Conservation (phyloP, 345 rosid genomes). For the Eucalyptus caleyi region DNA sequence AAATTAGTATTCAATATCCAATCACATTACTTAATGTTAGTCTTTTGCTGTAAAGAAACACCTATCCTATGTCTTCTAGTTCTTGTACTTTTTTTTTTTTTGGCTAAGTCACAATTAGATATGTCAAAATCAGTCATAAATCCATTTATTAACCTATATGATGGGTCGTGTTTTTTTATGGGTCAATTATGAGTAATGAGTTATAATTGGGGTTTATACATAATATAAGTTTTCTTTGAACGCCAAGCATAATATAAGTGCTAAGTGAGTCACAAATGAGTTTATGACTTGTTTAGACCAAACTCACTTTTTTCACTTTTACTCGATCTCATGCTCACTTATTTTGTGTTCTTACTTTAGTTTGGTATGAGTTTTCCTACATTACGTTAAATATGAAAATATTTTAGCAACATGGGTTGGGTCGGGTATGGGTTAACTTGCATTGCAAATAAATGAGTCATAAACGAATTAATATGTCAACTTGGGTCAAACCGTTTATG, state of each 20-base stretch:
- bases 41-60: neutral
- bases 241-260: neutral
- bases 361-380: neutral
- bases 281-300: too few relatives aligned
- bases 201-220: too few relatives aligned
- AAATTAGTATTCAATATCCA: neutral
- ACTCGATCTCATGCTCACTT: rapidly evolving
- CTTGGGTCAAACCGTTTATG: rapidly evolving
- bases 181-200: neutral
- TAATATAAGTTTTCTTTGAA: neutral
- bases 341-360: rapidly evolving
- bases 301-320: too few relatives aligned
- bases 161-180: neutral
- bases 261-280: neutral
- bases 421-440: neutral
- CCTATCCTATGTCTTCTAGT: neutral
- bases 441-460: too few relatives aligned
- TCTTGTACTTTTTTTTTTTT: neutral
- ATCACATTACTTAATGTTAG: neutral
- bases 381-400: neutral
- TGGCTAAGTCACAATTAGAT: neutral
- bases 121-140: neutral
- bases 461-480: too few relatives aligned
- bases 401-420: too few relatives aligned
- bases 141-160: neutral